These are phyloP conservation scores for Colletotrichum brevisporum DNA, from an alignment of 2,329 filamentous ascomycete species.

Conservation along the genomic window DNA sequence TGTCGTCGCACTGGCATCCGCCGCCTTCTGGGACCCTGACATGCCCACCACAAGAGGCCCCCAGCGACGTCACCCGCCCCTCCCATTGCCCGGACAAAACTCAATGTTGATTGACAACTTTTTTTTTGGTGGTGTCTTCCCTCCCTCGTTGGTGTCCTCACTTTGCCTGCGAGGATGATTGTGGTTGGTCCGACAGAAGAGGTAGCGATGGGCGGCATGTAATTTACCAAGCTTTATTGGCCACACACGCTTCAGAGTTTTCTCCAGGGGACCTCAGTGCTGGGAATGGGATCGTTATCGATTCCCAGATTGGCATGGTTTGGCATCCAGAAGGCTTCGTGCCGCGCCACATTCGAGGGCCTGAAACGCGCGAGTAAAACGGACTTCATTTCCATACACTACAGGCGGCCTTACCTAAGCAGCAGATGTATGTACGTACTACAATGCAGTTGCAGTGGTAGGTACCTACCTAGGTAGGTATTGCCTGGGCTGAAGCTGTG, in stretches of 20 bases:
- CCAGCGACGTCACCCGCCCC: constrained; percentile 36
- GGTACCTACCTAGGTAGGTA: too few relatives aligned
- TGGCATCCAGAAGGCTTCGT: constrained; percentile 9
- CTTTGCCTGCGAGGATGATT: too few relatives aligned
- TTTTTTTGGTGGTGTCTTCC: neutral
- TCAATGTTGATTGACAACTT: constrained; percentile 18
- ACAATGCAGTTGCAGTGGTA: too few relatives aligned
- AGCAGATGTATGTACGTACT: too few relatives aligned
- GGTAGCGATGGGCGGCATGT: neutral
- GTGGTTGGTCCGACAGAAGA: neutral
- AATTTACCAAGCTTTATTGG: constrained; percentile 6
- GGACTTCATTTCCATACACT: neutral
- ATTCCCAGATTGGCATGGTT: constrained; percentile 1
- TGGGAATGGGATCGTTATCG: neutral
- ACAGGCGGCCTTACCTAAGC: neutral
- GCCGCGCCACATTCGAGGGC: constrained; percentile 25
- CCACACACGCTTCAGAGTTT: neutral
- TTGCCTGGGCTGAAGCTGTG: too few relatives aligned
- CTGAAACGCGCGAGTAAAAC: constrained; percentile 31
- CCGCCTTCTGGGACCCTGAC: constrained; percentile 27
- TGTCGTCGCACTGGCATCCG: constrained; percentile 35
- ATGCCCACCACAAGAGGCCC: constrained; percentile 24
- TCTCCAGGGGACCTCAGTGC: neutral
- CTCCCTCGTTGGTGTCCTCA: too few relatives aligned
- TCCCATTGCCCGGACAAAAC: constrained; percentile 22